Conservation (phyloP, 148 eudicot species). For the Silene uniflora region DNA sequence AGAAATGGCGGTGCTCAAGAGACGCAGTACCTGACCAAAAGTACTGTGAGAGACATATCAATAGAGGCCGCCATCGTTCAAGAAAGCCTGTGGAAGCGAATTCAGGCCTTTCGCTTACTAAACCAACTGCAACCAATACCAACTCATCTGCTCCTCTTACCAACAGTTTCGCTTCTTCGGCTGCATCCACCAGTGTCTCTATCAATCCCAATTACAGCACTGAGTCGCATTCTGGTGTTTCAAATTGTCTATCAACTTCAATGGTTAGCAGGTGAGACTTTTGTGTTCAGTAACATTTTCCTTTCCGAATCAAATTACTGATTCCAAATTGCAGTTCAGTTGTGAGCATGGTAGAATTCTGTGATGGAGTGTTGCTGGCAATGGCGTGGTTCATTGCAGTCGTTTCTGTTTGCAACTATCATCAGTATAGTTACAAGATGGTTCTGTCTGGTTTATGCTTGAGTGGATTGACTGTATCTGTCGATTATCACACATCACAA, state of each 20-base stretch:
- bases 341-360: no score
- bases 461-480: no score
- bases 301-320: not conserved
- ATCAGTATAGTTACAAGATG: no score
- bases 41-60: conserved; percentile 85
- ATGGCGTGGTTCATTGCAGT: no score
- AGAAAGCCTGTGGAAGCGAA: conserved; percentile 92
- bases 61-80: conserved; percentile 96
- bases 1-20: conserved; percentile 95
- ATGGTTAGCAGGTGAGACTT: not conserved
- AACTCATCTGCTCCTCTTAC: not conserved
- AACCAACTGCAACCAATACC: conserved; percentile 41
- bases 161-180: not conserved
- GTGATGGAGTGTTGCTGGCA: no score
- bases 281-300: not conserved
- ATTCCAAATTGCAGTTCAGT: not conserved
- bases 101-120: conserved; percentile 55
- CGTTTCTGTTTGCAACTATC: no score
- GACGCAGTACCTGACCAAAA: conserved; percentile 84
- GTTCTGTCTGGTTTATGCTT: no score
- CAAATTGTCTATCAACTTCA: conserved; percentile 11
- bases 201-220: conserved; percentile 33
- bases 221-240: conserved; percentile 35
- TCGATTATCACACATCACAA: no score
- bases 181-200: conserved; percentile 32